Evolutionary conservation across 768 basidiomycete genomes (phyloP).

Genomic region (Aureoboletus auriporus): DNA sequence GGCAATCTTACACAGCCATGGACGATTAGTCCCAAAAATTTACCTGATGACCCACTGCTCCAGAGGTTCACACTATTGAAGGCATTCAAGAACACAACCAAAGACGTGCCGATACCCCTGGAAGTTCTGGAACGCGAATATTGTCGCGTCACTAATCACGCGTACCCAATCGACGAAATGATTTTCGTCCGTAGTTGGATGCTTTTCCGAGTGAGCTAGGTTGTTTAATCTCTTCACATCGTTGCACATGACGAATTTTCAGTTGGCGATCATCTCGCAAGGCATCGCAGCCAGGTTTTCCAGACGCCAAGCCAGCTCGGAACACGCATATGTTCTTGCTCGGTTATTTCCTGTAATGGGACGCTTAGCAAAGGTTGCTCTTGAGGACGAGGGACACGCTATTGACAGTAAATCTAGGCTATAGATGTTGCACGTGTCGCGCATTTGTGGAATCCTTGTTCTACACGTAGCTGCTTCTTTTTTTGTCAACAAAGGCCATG

Average conservation of each 20-base stretch:
- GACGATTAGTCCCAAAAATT: slow-evolving; percentile 47
- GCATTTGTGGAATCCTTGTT: not conserved
- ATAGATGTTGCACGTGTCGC: slow-evolving; percentile 12
- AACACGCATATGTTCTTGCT: slow-evolving; percentile 51
- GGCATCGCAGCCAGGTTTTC: slow-evolving; percentile 88
- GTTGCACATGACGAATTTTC: slow-evolving; percentile 3
- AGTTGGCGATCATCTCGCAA: slow-evolving; percentile 81
- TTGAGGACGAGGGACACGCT: slow-evolving; percentile 50
- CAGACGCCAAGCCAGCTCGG: slow-evolving; percentile 85
- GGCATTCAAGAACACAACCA: slow-evolving; percentile 61
- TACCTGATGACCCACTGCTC: slow-evolving; percentile 27
- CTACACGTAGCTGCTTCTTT: slow-evolving; percentile 14
- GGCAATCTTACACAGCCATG: slow-evolving; percentile 88
- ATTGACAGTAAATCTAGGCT: slow-evolving; percentile 25
- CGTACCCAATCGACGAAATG: slow-evolving; percentile 78
- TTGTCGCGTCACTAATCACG: slow-evolving; percentile 57
- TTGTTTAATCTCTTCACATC: not conserved
- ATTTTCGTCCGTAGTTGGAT: slow-evolving; percentile 82
- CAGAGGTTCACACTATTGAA: slow-evolving; percentile 31
- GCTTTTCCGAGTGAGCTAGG: slow-evolving; percentile 62
- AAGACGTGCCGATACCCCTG: slow-evolving; percentile 57
- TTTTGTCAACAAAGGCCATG: slow-evolving; percentile 16
- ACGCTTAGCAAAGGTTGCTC: slow-evolving; percentile 50
- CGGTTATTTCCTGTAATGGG: slow-evolving; percentile 60
- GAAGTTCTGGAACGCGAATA: slow-evolving; percentile 81